phyloP scores from a whole-genome alignment of 345 rosid species.

The Eucalyptus sp. region DNA sequence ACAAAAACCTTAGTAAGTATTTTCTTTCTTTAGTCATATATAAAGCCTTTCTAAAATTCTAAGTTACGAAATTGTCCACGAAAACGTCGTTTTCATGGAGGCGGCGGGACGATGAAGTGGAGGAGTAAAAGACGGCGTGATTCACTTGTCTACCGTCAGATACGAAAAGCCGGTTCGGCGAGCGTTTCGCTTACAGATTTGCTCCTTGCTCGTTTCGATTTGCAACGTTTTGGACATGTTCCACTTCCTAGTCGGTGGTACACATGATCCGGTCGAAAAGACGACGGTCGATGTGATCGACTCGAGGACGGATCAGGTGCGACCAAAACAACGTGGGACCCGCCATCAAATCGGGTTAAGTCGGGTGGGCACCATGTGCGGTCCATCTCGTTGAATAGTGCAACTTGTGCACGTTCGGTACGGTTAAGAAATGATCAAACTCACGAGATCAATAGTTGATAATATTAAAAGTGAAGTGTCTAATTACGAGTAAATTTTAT shows the following conservation, averaged over 20 bases:
- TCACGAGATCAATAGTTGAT: not conserved
- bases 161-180: not conserved
- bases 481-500: not conserved
- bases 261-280: not conserved
- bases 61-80: not conserved
- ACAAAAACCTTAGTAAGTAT: too few species aligned
- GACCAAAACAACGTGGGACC: not conserved
- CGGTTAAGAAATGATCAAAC: not conserved
- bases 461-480: not conserved
- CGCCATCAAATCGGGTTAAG: not conserved
- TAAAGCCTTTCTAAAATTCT: not conserved
- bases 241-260: not conserved
- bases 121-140: not conserved
- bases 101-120: not conserved
- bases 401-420: rapidly evolving
- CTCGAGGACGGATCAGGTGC: not conserved
- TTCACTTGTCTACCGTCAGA: not conserved
- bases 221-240: not conserved
- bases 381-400: not conserved
- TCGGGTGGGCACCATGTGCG: not conserved
- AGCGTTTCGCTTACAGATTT: not conserved
- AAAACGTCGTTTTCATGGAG: not conserved
- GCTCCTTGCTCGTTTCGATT: not conserved
- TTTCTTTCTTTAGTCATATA: not conserved
- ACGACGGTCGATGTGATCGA: not conserved